Base-by-base conservation (phyloP, 169 alveolate species). In the Plasmodium reichenowi region DNA sequence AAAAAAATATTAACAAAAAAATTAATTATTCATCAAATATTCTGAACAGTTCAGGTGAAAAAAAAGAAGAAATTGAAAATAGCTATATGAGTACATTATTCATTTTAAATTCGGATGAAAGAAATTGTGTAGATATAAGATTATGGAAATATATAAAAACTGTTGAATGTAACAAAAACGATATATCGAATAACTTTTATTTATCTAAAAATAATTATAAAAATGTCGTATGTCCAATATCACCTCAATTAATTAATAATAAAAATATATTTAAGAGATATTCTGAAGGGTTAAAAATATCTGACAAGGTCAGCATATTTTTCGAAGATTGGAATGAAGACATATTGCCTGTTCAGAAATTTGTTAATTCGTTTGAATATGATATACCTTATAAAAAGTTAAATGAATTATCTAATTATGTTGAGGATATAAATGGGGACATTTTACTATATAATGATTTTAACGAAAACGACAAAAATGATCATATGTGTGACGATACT, bases 261-360 rank as follows among this genome's bases (percentile, higher is more conserved):
- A 80, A 64, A 71, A 80, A 80, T 45, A 24, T 71, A 58, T 80
- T 80, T 59, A 80, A 60, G 58, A 80, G 32, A 45, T 80, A 80
- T 29, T n/a, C 90, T 8, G 73, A 67, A 9, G 90, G 90, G 12
- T 52, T 80, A 45, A 54, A 71, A 54, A 67, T 80, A 54, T 66
- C 90, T 59, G 90, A 80, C 24, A n/a, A 71, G 17, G 83, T 67
- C 50, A 80, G 90, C 60, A 67, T 80, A 15, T 80, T 80, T 59
- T 80, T 80, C 52, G 90, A 80, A 58, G 47, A n/a, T 15, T 80
- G 90, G 90, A 60, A 80, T 56, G 76, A 71, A n/a, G 83, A 67
- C 15, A 2, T 68, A 80, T 68, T 80, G 72, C 90, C 90, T 10
- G 70, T 80, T 29, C 60, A 60, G 38, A 67, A 70, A 15, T 80